Base-by-base conservation (phyloP, 352 stramenopile genomes). In the Phytopythium oedochilum region DNA sequence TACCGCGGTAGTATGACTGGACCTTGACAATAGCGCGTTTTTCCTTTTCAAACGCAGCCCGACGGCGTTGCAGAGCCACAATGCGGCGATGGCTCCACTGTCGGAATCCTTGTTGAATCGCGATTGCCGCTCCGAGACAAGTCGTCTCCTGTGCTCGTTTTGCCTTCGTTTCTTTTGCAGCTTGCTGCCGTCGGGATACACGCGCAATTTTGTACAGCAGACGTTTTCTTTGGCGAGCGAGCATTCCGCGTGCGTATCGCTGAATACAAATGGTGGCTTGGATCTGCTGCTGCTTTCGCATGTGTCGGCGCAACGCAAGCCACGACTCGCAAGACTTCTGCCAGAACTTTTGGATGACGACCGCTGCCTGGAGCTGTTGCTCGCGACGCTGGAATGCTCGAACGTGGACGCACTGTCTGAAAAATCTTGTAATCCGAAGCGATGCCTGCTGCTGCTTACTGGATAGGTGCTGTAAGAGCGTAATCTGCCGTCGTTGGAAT, bases 1-100 rank as follows among this genome's bases (percentile, higher is more conserved):
- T 67, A 9, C 75, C 71, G 12, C 80, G 73, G 53, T 61, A 87
- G 34, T 71, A 60, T 9, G 80, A 68, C 56, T 90, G 80, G 4
- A 90, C 60, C 31, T 72, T 65, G 0, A 84, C 15, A 28, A 87
- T 79, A 29, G 74, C 74, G 32, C 25, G 23, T 29, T 88, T 88
- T 40, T 90, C 80, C 9, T 73, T 60, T 29, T 90, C 77, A 63
- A 90, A 90, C 20, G 72, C 66, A 38, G 69, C 73, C 10, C 80
- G 69, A 7, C 77, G 75, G 5, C 73, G 57, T 23, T 68, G 57
- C 5, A 90, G 52, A 3, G 54, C 54, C 18, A 68, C 55, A 10
- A 86, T 29, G 12, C 57, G 64, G 8, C 57, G 66, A 5, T 71
- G 51, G 2, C 66, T 50, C 75, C 74, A 89, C 36, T 59, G 57